Conservation (phyloP, 768 basidiomycete species). For the Hirschioporus abietinus region DNA sequence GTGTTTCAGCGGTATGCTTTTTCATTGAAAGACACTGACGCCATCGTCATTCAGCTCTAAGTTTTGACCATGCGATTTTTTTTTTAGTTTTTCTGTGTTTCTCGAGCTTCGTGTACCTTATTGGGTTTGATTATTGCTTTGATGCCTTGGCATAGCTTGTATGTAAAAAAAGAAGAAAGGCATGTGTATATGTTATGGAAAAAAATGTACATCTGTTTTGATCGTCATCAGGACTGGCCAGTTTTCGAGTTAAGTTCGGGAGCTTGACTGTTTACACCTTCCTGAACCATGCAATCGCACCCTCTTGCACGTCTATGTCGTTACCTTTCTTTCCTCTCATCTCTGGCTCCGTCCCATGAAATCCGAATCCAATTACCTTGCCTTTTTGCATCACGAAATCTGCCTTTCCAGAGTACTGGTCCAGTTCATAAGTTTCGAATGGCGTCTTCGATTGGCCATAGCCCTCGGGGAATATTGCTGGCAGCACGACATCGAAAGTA, state of each 20-base stretch:
- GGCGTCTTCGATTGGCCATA: constrained; percentile 31
- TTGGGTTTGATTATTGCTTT: neutral
- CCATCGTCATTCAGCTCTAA: neutral
- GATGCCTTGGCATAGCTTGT: neutral
- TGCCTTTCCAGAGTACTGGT: neutral
- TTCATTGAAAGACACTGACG: neutral
- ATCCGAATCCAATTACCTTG: neutral
- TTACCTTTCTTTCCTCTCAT: neutral
- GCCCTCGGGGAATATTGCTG: constrained; percentile 30
- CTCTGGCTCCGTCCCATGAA: neutral
- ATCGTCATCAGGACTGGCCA: too few species aligned
- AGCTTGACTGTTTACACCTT: neutral
- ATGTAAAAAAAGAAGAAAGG: too few species aligned
- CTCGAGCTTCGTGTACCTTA: neutral
- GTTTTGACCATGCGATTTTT: neutral
- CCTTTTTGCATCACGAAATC: neutral
- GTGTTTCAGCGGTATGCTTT: constrained; percentile 11
- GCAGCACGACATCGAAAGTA: constrained; percentile 19
- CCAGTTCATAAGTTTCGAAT: constrained; percentile 18
- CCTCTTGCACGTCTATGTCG: neutral
- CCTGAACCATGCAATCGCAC: constrained; percentile 2
- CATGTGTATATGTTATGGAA: too few species aligned
- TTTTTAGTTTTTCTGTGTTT: neutral
- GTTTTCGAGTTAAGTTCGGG: neutral
- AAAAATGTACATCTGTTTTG: too few species aligned